Evolutionary conservation across 2,329 filamentous ascomycete genomes (phyloP), one percentile per base, ranked within the genome.

Genomic region (Arthrobotrys megalospora): DNA sequence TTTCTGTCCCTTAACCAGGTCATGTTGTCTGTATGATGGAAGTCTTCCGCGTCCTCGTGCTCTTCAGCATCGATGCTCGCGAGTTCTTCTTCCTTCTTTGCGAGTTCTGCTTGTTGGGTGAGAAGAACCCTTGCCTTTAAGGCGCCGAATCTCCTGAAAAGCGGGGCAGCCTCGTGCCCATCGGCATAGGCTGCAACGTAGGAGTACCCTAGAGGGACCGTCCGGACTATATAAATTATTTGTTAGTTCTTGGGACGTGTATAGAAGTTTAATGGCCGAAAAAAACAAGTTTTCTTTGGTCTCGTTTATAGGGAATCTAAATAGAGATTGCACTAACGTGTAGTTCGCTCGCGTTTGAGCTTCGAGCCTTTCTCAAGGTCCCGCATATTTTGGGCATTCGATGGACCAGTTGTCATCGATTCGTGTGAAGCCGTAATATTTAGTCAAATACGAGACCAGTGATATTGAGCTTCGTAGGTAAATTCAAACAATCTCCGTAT

Each of bases 61-160:
- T 70, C 72, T 0, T 6, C 7, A 16, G 21, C 4, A 50, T 76
- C 72, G 0, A 76, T 64, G 47, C 7, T 34, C 32, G 21, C 45
- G n/a, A 76, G 65, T 6, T 58, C 21, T n/a, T 16, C 10, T 38
- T 76, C 72, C 43, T 41, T 55, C 14, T 58, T 28, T 24, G 70
- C 64, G 5, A 76, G 28, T 36, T 70, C 72, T 10, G 65, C 65
- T 32, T 76, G 72, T 14, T 76, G 66, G 6, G 55, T 50, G 16
- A 65, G 53, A 28, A 76, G 38, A 1, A 70, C 55, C 21, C 72
- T 58, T 4, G 65, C 65, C 10, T 70, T 64, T 19, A 76, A 8
- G 21, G 50, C 32, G 6, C 72, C 72, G 41, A 76, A 76, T 36
- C 72, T 63, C 34, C 72, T 55, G n/a, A 76, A 76, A 32, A 76